These are phyloP conservation scores for Pistacia atlantica DNA, from an alignment of 345 rosid species.

Conservation along the genomic window DNA sequence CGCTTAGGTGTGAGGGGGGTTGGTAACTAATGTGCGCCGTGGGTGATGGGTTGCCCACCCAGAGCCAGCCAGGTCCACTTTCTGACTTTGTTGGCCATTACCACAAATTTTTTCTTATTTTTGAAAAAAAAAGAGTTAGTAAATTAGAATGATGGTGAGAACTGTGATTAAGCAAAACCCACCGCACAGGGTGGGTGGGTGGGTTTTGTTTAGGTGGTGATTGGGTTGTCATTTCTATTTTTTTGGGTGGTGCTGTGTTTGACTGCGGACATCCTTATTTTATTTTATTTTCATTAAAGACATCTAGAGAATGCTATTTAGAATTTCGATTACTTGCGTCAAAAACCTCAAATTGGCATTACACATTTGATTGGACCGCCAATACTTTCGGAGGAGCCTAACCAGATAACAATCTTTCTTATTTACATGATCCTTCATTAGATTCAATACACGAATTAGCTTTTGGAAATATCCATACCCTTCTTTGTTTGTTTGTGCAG, in stretches of 20 bases:
- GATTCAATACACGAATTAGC: too few relatives aligned
- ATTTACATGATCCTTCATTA: too few relatives aligned
- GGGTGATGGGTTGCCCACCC: slow-evolving; percentile 29
- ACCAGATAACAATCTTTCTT: neutral
- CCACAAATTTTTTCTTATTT: neutral
- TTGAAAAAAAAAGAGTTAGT: neutral
- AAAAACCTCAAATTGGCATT: neutral
- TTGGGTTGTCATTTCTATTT: neutral
- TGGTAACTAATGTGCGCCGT: slow-evolving; percentile 50
- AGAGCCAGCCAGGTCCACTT: neutral
- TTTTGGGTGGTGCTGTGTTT: neutral
- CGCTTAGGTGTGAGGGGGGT: slow-evolving; percentile 33
- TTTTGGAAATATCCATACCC: too few relatives aligned
- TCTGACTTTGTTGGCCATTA: slow-evolving; percentile 19
- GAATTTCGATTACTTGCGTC: neutral
- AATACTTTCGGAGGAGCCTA: neutral
- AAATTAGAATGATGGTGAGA: neutral
- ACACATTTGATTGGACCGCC: neutral
- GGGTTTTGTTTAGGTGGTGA: slow-evolving; percentile 10
- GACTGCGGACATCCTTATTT: neutral
- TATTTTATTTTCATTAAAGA: too few relatives aligned
- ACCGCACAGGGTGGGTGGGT: slow-evolving; percentile 13
- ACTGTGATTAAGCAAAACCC: slow-evolving; percentile 3
- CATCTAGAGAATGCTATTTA: too few relatives aligned
- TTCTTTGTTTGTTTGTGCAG: too few relatives aligned